Percentiles rank a stretch among this genome's conserved stretches.
Conservation (phyloP, 495 filamentous ascomycete genomes). For the Xylaria intraflava region DNA sequence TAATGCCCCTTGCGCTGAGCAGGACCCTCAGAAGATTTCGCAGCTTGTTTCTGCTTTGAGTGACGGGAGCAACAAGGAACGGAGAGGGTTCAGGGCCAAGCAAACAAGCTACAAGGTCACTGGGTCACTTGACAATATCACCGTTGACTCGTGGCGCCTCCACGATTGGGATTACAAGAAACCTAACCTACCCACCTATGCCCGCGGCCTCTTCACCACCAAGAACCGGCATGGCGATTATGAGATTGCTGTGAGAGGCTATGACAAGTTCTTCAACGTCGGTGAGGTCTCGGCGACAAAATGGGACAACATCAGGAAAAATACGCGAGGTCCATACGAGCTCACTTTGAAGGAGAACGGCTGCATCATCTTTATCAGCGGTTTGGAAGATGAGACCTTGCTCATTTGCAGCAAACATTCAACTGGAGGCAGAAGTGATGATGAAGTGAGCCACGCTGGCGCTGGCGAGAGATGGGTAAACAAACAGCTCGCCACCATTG, state of each 20-base stretch:
- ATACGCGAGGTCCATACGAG: conserved; percentile 87
- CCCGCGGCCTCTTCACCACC: conserved; percentile 86
- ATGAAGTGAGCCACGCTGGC: conserved; percentile 68
- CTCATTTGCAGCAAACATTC: conserved; percentile 98
- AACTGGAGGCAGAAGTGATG: conserved; percentile 66
- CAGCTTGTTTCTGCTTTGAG: conserved; percentile 54
- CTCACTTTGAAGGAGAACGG: conserved; percentile 96
- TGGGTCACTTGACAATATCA: conserved; percentile 48
- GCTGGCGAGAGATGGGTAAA: conserved; percentile 84
- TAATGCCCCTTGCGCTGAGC: conserved; percentile 49
- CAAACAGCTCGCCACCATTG: conserved; percentile 64
- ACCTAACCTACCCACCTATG: conserved; percentile 73
- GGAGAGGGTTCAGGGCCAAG: conserved; percentile 56
- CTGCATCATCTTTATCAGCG: conserved; percentile 96
- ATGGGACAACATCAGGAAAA: conserved; percentile 70
- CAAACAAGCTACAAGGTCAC: conserved; percentile 65
- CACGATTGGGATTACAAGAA: conserved; percentile 95
- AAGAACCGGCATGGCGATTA: conserved; percentile 50
- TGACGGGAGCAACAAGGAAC: conserved; percentile 37
- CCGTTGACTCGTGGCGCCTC: conserved; percentile 87
- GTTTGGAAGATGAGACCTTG: conserved; percentile 76
- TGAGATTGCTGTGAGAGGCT: conserved; percentile 81
- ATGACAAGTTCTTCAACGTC: conserved; percentile 98
- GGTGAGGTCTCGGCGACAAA: conserved; percentile 68
- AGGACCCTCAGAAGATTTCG: conserved; percentile 57